Evolutionary conservation across 768 basidiomycete genomes (phyloP).

Genomic region (Phanerodontia chrysosporium): DNA sequence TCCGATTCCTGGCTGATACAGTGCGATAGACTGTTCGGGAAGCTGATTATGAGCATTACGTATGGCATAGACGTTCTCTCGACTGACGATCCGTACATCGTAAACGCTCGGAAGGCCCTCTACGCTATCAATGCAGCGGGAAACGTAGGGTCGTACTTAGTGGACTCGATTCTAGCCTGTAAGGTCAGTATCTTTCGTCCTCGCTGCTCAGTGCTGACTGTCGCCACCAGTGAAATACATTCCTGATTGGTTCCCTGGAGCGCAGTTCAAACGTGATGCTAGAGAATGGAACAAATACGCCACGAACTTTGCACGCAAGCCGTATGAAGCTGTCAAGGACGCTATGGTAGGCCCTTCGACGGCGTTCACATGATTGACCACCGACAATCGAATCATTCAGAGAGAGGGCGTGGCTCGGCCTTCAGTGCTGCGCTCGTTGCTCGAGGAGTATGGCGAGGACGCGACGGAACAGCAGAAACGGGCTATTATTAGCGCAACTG

Average conservation of each 20-base stretch:
- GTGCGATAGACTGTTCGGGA: constrained; percentile 5
- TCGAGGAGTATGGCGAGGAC: constrained; percentile 3
- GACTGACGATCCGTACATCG: constrained; percentile 12
- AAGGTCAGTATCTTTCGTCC: not conserved
- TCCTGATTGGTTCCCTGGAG: constrained; percentile 11
- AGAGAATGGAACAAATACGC: constrained; percentile 3
- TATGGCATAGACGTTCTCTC: constrained; percentile 17
- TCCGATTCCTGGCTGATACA: not conserved
- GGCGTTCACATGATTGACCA: not conserved
- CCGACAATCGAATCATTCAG: too few relatives aligned
- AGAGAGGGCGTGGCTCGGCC: not conserved
- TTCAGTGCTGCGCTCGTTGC: not conserved
- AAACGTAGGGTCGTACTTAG: constrained; percentile 9
- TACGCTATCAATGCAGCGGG: constrained; percentile 5
- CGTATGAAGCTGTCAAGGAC: not conserved
- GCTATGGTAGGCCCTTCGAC: constrained; percentile 1
- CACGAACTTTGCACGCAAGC: not conserved
- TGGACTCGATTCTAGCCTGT: constrained; percentile 8
- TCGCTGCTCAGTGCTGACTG: not conserved
- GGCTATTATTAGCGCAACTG: constrained; percentile 2
- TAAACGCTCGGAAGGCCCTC: constrained; percentile 3
- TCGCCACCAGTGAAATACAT: constrained; percentile 8
- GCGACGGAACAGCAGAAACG: not conserved
- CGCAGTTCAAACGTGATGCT: constrained; percentile 21
- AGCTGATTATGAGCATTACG: constrained; percentile 13